phyloP scores from a whole-genome alignment of 208 protist genomes.

The Leishmania mexicana region DNA sequence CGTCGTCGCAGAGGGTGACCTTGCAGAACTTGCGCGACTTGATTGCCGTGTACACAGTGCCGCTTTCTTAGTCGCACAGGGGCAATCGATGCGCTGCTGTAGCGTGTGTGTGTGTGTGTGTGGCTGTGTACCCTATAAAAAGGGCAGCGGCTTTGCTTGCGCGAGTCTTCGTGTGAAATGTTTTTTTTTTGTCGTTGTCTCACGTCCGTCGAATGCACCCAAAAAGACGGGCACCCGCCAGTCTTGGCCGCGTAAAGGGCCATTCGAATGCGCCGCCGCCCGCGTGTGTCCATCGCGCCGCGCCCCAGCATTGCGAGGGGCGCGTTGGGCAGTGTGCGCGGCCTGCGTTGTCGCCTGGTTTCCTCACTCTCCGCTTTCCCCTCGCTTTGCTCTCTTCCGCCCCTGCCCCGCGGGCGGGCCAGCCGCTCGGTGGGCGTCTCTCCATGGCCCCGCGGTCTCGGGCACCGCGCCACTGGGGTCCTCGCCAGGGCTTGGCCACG shows the following conservation, averaged over 20 bases:
- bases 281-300: background rate
- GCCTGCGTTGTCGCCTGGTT: background rate
- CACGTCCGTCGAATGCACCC: background rate
- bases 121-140: background rate
- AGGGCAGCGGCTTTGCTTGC: background rate
- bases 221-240: background rate
- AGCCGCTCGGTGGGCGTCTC: too few relatives aligned
- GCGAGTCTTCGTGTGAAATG: background rate
- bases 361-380: background rate
- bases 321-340: background rate
- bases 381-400: background rate
- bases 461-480: too few relatives aligned
- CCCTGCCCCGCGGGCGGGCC: too few relatives aligned
- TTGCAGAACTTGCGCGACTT: slow-evolving; percentile 25
- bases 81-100: background rate
- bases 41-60: slow-evolving; percentile 24
- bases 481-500: background rate
- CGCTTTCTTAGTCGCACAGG: slow-evolving; percentile 13
- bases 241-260: background rate
- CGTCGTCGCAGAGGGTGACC: slow-evolving; percentile 32
- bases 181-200: background rate
- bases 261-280: background rate
- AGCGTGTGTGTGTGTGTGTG: background rate
- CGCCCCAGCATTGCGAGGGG: background rate
- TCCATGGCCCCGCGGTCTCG: too few relatives aligned